Conservation (phyloP, 345 rosid genomes). For the Toxicodendron radicans region DNA sequence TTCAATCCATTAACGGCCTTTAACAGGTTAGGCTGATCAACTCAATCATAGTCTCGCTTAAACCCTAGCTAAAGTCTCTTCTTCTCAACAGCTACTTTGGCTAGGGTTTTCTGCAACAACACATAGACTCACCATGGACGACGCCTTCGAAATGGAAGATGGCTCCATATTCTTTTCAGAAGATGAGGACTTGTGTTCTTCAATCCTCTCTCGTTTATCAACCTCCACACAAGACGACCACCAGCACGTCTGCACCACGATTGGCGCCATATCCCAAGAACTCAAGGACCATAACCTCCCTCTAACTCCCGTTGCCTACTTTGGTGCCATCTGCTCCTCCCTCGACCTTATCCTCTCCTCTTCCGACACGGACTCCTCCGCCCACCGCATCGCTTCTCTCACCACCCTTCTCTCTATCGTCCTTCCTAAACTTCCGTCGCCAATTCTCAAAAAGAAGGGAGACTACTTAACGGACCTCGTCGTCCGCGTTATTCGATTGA, state of each 20-base stretch:
- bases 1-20: not conserved
- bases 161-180: not conserved
- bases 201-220: constrained; percentile 49
- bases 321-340: constrained; percentile 61
- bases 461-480: constrained; percentile 49
- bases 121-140: not conserved
- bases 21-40: not conserved
- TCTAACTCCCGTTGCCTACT: constrained; percentile 67
- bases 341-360: constrained; percentile 52
- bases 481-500: constrained; percentile 42
- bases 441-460: constrained; percentile 50
- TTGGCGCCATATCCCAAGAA: constrained; percentile 73
- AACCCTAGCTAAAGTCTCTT: constrained; percentile 9
- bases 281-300: constrained; percentile 65
- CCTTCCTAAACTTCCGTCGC: constrained; percentile 50
- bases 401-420: constrained; percentile 55
- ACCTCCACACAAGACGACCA: constrained; percentile 54
- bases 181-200: constrained; percentile 54
- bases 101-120: constrained; percentile 6
- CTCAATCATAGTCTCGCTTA: not conserved
- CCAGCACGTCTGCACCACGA: constrained; percentile 61
- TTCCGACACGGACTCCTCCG: constrained; percentile 33
- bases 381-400: constrained; percentile 54
- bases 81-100: not conserved
- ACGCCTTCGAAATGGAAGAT: constrained; percentile 5